A percentile compares a stretch with the other conserved stretches of the same genome.
Conservation (phyloP, 2,329 filamentous ascomycete species). For the Cladosporium sp. region DNA sequence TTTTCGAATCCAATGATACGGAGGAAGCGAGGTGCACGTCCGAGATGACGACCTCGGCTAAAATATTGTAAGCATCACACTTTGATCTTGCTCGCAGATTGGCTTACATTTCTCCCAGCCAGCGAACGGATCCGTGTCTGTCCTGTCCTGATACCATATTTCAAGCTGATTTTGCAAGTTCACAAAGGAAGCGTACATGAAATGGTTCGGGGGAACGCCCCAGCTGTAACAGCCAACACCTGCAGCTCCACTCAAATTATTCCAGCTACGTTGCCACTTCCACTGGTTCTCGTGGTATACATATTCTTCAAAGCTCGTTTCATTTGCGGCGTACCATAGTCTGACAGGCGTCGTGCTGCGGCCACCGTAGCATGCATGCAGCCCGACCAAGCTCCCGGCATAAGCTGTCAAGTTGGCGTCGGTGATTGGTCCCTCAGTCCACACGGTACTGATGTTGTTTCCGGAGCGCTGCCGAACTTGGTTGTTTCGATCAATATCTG, state of each 20-base stretch:
- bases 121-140: too few relatives aligned
- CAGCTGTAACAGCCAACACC: background rate
- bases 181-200: too few relatives aligned
- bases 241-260: background rate
- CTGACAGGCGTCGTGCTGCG: background rate
- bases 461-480: background rate
- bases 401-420: background rate
- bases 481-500: background rate
- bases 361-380: background rate
- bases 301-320: conserved; percentile 1
- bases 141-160: too few relatives aligned
- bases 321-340: background rate
- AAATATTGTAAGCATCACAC: too few relatives aligned
- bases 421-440: background rate
- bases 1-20: too few relatives aligned
- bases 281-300: background rate
- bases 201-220: too few relatives aligned
- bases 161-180: too few relatives aligned
- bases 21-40: too few relatives aligned
- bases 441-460: background rate
- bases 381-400: background rate
- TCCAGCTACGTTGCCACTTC: background rate
- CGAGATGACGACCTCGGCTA: too few relatives aligned
- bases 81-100: too few relatives aligned
- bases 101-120: too few relatives aligned